phyloP scores from a whole-genome alignment of 108 stramenopile species.

The Nitzschia sp. region DNA sequence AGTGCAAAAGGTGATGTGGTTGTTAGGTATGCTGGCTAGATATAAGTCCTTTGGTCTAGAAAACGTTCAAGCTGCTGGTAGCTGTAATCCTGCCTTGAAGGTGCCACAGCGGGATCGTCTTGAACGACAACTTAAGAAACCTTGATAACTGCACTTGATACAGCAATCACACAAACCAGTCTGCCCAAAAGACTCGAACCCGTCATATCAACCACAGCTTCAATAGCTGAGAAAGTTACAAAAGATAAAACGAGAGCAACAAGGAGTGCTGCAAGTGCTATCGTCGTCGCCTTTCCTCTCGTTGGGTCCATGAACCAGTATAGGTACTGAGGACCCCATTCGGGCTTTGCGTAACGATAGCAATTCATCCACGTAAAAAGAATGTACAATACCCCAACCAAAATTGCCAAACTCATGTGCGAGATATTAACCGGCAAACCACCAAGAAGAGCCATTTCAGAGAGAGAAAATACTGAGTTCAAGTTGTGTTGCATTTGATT shows the following conservation, averaged over 20 bases:
- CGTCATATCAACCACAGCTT: background rate
- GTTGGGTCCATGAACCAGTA: conserved; percentile 75
- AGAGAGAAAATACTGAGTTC: conserved; percentile 50
- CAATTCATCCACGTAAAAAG: conserved; percentile 47
- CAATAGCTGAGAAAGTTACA: conserved; percentile 41
- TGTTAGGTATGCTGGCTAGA: no score
- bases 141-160: conserved; percentile 7
- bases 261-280: conserved; percentile 45
- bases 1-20: no score
- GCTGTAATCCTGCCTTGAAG: no score
- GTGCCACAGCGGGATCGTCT: no score
- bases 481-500: conserved; percentile 60
- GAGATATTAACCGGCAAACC: conserved; percentile 48
- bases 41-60: no score
- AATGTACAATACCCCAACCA: conserved; percentile 52
- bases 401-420: conserved; percentile 44
- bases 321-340: conserved; percentile 51
- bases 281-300: conserved; percentile 46
- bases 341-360: conserved; percentile 1
- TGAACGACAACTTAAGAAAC: background rate
- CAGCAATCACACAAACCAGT: background rate
- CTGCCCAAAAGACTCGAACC: background rate
- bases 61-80: no score
- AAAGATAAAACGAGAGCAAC: conserved; percentile 41
- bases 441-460: conserved; percentile 54